These are phyloP conservation scores for Elaeis guineensis DNA, from an alignment of 176 grass and related monocot species.

Conservation along the genomic window DNA sequence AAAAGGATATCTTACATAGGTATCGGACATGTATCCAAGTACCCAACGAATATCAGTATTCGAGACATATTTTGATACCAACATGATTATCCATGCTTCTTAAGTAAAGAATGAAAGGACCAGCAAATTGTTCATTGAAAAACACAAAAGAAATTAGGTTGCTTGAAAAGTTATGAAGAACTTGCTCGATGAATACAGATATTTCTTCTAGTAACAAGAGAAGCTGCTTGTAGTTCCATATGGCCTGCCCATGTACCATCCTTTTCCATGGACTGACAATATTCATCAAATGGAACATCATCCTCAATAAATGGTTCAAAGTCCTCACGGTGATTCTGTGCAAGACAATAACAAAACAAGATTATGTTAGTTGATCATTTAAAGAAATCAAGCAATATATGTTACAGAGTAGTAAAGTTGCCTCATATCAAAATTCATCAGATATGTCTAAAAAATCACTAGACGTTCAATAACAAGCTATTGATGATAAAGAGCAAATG, in stretches of 20 bases:
- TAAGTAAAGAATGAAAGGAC: not conserved
- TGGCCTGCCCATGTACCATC: conserved; percentile 91
- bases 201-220: conserved; percentile 69
- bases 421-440: too few species aligned
- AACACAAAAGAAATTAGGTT: not conserved
- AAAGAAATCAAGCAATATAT: not conserved
- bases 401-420: too few species aligned
- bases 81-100: not conserved
- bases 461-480: too few species aligned
- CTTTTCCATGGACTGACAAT: conserved; percentile 76
- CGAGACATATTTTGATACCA: not conserved
- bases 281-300: conserved; percentile 71
- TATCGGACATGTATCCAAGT: too few species aligned
- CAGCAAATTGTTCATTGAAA: not conserved
- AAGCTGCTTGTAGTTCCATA: conserved; percentile 92
- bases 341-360: conserved; percentile 8
- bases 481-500: too few species aligned
- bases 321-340: conserved; percentile 52
- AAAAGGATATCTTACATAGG: too few species aligned
- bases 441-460: too few species aligned
- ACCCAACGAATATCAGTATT: not conserved
- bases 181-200: conserved; percentile 89
- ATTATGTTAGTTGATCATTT: conserved; percentile 8
- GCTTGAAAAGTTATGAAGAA: conserved; percentile 1
- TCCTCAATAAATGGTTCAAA: conserved; percentile 98